Evolutionary conservation across 2,329 filamentous ascomycete species (phyloP).

Genomic region (Shiraia sp.): DNA sequence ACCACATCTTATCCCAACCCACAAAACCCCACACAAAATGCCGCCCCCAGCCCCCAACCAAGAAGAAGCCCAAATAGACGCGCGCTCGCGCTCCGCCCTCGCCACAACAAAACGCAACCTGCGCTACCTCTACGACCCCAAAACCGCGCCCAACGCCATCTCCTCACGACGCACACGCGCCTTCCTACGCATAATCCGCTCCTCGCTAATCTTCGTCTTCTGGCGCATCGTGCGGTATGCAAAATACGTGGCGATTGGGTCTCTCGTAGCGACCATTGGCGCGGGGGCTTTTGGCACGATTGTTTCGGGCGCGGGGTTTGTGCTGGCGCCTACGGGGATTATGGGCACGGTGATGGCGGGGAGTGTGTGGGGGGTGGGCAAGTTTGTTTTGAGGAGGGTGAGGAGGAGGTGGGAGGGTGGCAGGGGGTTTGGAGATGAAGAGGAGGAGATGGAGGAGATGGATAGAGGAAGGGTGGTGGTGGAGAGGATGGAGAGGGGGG

Average conservation of each 20-base stretch:
- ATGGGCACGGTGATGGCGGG: conserved; percentile 42
- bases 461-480: conserved; percentile 11
- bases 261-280: conserved; percentile 44
- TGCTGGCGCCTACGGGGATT: conserved; percentile 49
- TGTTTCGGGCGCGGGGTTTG: conserved; percentile 45
- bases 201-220: conserved; percentile 47
- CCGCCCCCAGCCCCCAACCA: not conserved
- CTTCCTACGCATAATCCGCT: conserved; percentile 44
- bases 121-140: conserved; percentile 45
- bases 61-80: conserved; percentile 20
- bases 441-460: conserved; percentile 26
- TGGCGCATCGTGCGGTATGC: conserved; percentile 49
- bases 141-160: conserved; percentile 28
- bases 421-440: conserved; percentile 20
- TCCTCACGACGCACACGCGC: conserved; percentile 45
- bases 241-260: conserved; percentile 50
- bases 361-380: conserved; percentile 45
- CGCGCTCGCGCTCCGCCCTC: conserved; percentile 30
- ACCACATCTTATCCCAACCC: too few relatives aligned
- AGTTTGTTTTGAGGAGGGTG: conserved; percentile 41
- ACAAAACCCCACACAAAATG: not conserved
- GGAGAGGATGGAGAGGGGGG: conserved; percentile 15
- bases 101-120: conserved; percentile 35
- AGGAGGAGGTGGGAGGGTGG: conserved; percentile 30
- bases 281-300: conserved; percentile 43